Percentiles rank a stretch among this genome's conserved stretches.
Evolutionary conservation across 805 yeast genomes (phyloP).

Genomic region (Pichia kluyveri): DNA sequence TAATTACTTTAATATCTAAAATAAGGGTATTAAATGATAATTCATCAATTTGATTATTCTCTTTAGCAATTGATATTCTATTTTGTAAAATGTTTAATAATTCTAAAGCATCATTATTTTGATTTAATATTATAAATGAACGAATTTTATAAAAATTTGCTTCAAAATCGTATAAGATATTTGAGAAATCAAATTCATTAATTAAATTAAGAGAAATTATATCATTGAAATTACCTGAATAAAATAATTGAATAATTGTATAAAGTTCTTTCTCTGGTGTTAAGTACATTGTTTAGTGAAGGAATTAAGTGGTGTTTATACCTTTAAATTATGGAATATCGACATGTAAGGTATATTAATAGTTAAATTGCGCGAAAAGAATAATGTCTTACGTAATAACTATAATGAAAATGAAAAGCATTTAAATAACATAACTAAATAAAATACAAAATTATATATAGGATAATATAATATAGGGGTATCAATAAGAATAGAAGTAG

Average conservation of each 20-base stretch:
- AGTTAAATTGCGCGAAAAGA: too few relatives aligned
- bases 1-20: slow-evolving; percentile 1
- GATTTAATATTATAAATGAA: slow-evolving; percentile 7
- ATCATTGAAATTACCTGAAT: slow-evolving; percentile 18
- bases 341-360: too few relatives aligned
- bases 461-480: too few relatives aligned
- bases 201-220: slow-evolving; percentile 13
- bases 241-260: slow-evolving; percentile 23
- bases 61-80: not conserved
- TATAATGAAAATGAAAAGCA: too few relatives aligned
- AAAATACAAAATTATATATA: too few relatives aligned
- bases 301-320: too few relatives aligned
- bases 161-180: slow-evolving; percentile 17
- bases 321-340: too few relatives aligned
- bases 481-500: too few relatives aligned
- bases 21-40: not conserved
- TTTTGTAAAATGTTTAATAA: not conserved
- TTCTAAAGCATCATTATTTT: not conserved
- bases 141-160: slow-evolving; percentile 20
- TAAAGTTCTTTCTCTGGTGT: slow-evolving; percentile 21
- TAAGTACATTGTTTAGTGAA: slow-evolving; percentile 12
- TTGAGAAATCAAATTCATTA: slow-evolving; percentile 20
- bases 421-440: too few relatives aligned
- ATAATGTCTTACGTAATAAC: too few relatives aligned
- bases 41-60: not conserved